Evolutionary conservation across 176 grass and related monocot species (phyloP).

Genomic region (Oryza nivara): DNA sequence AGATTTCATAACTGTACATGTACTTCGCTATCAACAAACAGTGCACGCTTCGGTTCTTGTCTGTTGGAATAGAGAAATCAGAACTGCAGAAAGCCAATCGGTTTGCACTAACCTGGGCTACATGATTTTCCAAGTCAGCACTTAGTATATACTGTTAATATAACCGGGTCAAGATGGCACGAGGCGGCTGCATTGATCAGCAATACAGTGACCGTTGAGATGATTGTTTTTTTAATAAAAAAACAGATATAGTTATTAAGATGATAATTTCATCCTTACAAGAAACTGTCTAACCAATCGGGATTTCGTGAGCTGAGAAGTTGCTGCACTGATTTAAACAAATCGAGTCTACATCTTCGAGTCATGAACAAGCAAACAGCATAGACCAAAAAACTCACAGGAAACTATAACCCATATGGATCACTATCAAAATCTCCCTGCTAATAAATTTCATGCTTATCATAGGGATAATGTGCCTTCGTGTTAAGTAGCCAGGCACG

Average conservation of each 20-base stretch:
- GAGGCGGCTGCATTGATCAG: not conserved
- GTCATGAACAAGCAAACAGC: not conserved
- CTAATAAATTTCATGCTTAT: slow-evolving; percentile 11
- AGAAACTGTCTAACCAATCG: slow-evolving; percentile 24
- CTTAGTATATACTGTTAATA: not conserved
- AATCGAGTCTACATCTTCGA: not conserved
- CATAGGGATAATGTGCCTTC: not conserved
- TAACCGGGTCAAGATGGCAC: not conserved
- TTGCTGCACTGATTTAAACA: not conserved
- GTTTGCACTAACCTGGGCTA: not conserved
- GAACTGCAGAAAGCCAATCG: not conserved
- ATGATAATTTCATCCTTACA: slow-evolving; percentile 33
- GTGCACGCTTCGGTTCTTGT: not conserved
- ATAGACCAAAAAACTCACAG: too few species aligned
- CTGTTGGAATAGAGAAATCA: not conserved
- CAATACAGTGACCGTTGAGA: not conserved
- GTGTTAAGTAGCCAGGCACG: not conserved
- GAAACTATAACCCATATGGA: not conserved
- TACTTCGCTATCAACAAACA: not conserved
- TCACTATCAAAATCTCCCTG: not conserved
- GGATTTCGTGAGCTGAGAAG: not conserved
- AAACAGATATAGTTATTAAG: slow-evolving; percentile 15
- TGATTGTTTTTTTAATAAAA: not conserved
- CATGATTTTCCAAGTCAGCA: not conserved
- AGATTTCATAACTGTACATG: not conserved